Evolutionary conservation across 2,329 filamentous ascomycete species (phyloP), one percentile per base, ranked within the genome.

Genomic region (Botrytis aclada): DNA sequence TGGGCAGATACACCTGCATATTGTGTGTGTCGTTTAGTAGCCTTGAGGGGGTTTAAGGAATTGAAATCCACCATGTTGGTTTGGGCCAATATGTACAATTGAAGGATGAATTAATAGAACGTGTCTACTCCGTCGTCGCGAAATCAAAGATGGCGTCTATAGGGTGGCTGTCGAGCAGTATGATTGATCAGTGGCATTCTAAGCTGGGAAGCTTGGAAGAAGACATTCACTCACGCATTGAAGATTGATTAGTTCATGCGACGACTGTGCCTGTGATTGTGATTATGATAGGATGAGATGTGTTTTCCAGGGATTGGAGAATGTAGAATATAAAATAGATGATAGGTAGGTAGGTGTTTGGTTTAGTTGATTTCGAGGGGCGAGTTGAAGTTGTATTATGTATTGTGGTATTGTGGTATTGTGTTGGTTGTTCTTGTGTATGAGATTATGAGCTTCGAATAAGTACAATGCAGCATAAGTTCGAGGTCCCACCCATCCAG

Each of bases 21-120:
- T 75, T 79, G 77, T 12, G 77, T 73, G 34, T 76, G 78, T 74
- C 80, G 69, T 76, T 80, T 80, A 7, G 76, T 78, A 29, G 79
- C 74, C 63, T 75, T 78, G 76, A 87, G 78, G 58, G 83, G 83
- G 73, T 85, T 86, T 63, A 81, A 80, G 58, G 85, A 82, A 71
- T 85, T 80, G 71, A 86, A 79, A 72, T 85, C 87, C 32, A 75
- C 77, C 87, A 89, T 90, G 74, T 47, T 67, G 43, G 32, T 41
- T 56, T 39, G 22, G 29, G 56, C 43, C 32, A 43, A 63, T 72
- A 61, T 69, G 32, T 69, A 41, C 32, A 62, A 54, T 34, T 41
- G 60, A 65, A 32, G 32, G 54, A 29, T 37, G n/a, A 29, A 18
- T 22, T 25, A 10, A 61, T 60, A 54, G 51, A 39, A 72, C 66